Evolutionary conservation across 2,329 filamentous ascomycete genomes (phyloP).

Genomic region (Stromatinia cepivora): DNA sequence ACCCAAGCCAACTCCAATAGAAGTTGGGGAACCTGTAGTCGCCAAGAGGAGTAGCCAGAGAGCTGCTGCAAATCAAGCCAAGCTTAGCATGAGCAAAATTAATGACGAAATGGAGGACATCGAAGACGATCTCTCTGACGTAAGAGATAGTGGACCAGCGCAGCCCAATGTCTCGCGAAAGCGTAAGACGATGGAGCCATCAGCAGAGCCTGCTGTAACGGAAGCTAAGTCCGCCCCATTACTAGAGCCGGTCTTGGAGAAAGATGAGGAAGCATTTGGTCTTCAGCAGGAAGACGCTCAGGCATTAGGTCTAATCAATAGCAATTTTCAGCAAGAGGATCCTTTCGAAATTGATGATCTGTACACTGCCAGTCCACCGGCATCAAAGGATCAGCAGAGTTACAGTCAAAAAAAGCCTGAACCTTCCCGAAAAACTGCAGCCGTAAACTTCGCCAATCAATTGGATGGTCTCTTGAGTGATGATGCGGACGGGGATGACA

Average conservation of each 20-base stretch:
- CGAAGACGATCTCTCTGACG: conserved; percentile 10
- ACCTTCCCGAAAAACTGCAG: neutral
- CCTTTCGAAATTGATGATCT: conserved; percentile 5
- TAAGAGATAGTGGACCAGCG: neutral
- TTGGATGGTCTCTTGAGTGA: conserved; percentile 11
- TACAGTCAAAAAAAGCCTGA: neutral
- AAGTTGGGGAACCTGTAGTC: neutral
- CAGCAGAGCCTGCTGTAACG: neutral
- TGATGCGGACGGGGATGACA: neutral
- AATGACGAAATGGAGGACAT: neutral
- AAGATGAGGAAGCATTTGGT: conserved; percentile 7
- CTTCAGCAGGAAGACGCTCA: conserved; percentile 18
- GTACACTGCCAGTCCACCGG: conserved; percentile 19
- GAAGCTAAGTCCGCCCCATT: neutral
- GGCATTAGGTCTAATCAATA: neutral
- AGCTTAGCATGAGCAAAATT: conserved; percentile 13
- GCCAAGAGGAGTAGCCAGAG: conserved; percentile 12
- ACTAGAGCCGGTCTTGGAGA: neutral
- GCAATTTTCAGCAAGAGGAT: neutral
- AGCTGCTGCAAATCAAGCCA: conserved; percentile 17
- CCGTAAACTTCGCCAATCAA: conserved; percentile 6
- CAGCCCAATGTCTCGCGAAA: conserved; percentile 23
- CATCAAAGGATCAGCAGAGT: neutral
- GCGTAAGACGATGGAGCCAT: conserved; percentile 5
- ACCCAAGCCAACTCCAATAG: neutral